Base-by-base conservation (phyloP, 164 flowering plant species). In the Aristolochia fimbriata region DNA sequence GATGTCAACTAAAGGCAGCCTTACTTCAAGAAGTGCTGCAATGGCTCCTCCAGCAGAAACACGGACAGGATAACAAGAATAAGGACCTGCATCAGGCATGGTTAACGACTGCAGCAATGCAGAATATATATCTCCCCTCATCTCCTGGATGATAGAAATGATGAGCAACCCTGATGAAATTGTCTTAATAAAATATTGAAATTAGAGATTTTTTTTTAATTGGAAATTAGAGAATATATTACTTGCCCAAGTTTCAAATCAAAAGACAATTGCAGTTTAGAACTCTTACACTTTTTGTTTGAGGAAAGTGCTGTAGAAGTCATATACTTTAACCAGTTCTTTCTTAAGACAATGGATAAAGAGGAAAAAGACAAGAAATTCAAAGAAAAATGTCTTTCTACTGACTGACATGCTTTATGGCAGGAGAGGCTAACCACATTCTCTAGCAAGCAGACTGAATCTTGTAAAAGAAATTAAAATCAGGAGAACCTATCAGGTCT, bases 31-130 rank as follows among this genome's bases (percentile, higher is more conserved):
- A 63, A 88, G 86, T 58, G 61, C 72, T 25, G 75, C 61, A 65
- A 88, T 76, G 43, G 96, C 88, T 47, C 87, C 96, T 63, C 87
- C 96, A 71, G 92, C 88, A 61, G 90, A 81, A 59, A 67, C 78
- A 24, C 87, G 78, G 53, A 88, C 92, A 72, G 92, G 90, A 72
- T 84, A 84, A 65, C 78, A 84, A 51, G 85, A 78, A 63, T 68
- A 57, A 55, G 76, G 77, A 23, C 57, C 76, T 21, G 60, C 53
- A 71, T 88, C 82, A 3, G 76, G 71, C 80, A 82, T 78, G 47
- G 59, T 63, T 71, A 88, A 69, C 51, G 84, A 88, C 70, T 79
- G 83, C 27, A 88, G 70, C 71, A 88, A 70, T 52, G 83, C 72
- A 52, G 83, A 70, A 73, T 83, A 86, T 30, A 86, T 63, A 61